Base-by-base conservation (phyloP, 148 eudicot genomes). In the Mesembryanthemum crystallinum region DNA sequence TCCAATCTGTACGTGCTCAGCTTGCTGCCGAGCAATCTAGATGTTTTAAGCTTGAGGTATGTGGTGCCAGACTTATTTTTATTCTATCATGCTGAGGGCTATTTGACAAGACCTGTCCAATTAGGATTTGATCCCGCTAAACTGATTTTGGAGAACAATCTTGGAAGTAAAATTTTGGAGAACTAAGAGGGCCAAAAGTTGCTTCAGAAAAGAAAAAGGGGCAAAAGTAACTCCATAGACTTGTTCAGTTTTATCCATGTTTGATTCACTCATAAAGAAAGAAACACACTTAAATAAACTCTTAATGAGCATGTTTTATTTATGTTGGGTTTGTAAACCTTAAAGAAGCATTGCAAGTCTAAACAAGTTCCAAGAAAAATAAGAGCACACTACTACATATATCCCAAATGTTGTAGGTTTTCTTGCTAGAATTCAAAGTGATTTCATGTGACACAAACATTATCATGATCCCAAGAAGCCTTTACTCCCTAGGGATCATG, bases 11-110 rank as follows among this genome's bases (percentile, higher is more conserved):
- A 58, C 94, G 99, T 52, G 87, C 94, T 55, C 99, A 92, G 78
- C 98, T 96, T 84, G 97, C 97, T 74, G 77, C 98, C 29, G 99
- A 96, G 86, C 98, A 96, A 79, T 96, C 98, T 11, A 91, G 99
- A 86, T 92, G 96, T 81, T 95, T 95, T 85, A 95, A 95, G 83
- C 96, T 95, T 69, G 98, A 95, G 98, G 98, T 95, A 82, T 39
- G 59, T 73, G 42, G 51, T 52, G 17, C 25, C 21, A 45, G 28
- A 30, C 70, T 58, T 39, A 28, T 62, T 45, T 43, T 9, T 25
- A 12, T 43, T 73, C 15, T 47, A 57, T 51, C n/a, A 5, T 13
- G 61, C 25, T 64, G 54, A 42, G 45, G 67, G 18, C 42, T n/a
- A 14, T 64, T 61, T 37, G 25, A 30, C 58, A 60, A 35, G 45